Base-by-base conservation (phyloP, 2,329 filamentous ascomycete genomes). In the Ophiostoma pallidulum region DNA sequence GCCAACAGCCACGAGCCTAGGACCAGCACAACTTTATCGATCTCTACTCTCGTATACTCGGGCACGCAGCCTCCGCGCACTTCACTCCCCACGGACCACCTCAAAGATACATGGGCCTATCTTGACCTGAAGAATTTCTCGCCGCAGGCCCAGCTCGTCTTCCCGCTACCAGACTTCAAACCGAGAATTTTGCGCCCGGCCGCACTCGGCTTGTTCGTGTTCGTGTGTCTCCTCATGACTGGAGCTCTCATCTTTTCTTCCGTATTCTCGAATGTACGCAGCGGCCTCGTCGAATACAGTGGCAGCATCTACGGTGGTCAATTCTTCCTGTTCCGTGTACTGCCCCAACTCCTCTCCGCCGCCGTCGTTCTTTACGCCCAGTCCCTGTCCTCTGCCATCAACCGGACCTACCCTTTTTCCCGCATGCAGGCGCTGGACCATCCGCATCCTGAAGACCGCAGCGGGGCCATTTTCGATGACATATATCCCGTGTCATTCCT, bases 301-400 rank as follows among this genome's bases (percentile, higher is more conserved):
- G 74, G 73, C 39, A 71, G 66, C 26, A 82, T 88, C 49, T 84
- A 85, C 51, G 83, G 82, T 42, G 74, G 73, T 8, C 74, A 81
- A 54, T 95, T 94, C 64, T 95, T 96, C 62, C 65, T 94, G 40
- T 92, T 94, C 62, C 78, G 88, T 52, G 86, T 94, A 54, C 67
- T 96, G 1, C 90, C 91, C 2, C 87, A 89, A 48, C 68, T 94
- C 0, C 60, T 94, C 13, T 86, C 82, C 0, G 79, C 80, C 18
- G 55, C 82, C 12, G 66, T 94, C 31, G 71, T 92, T 39, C 62
- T 96, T 7, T 94, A 86, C 71, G 74, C 86, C 1, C 82, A 94
- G 57, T 77, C 81, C 54, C 70, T 95, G 33, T 76, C 88, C 56
- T 73, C 75, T 1, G 79, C 89, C 3, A 75, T 89, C n/a, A 79